Evolutionary conservation across 2,329 filamentous ascomycete species (phyloP), one percentile per base, ranked within the genome.

Genomic region (Neonectria coccinea): DNA sequence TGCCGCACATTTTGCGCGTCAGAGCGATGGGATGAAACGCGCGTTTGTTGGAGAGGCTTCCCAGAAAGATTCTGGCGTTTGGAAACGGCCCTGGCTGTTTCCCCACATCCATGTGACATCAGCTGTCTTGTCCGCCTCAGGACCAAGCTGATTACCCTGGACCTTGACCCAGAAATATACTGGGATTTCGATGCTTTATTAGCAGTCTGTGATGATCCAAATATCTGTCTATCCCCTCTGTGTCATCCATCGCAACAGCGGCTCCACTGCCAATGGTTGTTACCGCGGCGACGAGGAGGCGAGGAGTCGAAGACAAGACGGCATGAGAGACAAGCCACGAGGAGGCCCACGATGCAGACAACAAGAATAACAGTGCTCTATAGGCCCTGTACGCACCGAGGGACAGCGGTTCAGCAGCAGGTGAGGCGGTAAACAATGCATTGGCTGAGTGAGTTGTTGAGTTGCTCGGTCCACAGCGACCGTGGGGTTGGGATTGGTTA

Each of bases 1-100:
- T 90, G 67, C 88, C 88, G 75, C 88, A 90, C 88, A 90, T 89
- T 66, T 67, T 71, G 52, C 60, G 66, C 62, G 72, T 67, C 62
- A 50, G 36, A 44, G 29, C 47, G 39, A 44, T 47, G 42, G 20
- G 44, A 42, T 56, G 41, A 59, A 55, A 66, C 57, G 59, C 56
- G 69, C 56, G 69, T 60, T 54, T 55, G 61, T 56, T 59, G 31
- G 52, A 64, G 39, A 59, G 60, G 20, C 51, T 62, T 42, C 20
- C 36, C 51, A 52, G 64, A 52, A 63, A 58, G 36, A 54, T 36
- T 41, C 29, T 52, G 48, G 52, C 44, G 59, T 56, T 44, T 44
- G 36, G 53, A 60, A 51, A 29, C 11, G 20, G n/a, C 44, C 27
- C 42, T 55, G 8, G 25, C 20, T 1, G 7, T 44, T 45, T 55